These are phyloP conservation scores for Neurospora intermedia DNA, from an alignment of 495 filamentous ascomycete genomes.

Conservation along the genomic window DNA sequence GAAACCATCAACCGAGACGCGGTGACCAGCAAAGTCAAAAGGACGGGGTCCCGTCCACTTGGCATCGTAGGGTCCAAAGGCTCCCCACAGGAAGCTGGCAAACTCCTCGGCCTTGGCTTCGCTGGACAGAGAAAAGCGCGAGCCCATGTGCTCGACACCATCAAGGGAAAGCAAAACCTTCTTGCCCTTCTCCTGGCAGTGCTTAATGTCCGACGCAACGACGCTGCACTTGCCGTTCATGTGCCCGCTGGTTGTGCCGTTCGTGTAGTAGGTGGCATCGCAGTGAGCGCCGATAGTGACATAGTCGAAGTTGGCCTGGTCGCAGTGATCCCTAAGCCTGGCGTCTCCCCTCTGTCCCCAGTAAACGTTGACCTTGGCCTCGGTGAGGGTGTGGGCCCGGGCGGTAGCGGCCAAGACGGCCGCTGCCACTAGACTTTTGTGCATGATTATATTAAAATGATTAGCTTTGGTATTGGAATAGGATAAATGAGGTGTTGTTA, in stretches of 20 bases:
- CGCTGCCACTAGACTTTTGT: slow-evolving; percentile 22
- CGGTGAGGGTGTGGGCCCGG: slow-evolving; percentile 10
- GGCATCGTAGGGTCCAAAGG: slow-evolving; percentile 47
- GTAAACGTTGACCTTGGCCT: slow-evolving; percentile 22
- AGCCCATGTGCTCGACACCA: slow-evolving; percentile 23
- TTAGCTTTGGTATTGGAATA: slow-evolving; percentile 2
- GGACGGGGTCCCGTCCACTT: slow-evolving; percentile 40
- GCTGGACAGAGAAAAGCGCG: slow-evolving; percentile 37
- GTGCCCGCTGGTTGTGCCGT: slow-evolving; percentile 17
- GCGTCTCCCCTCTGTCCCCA: slow-evolving; percentile 25
- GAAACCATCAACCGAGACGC: slow-evolving; percentile 50
- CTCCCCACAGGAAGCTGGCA: slow-evolving; percentile 53
- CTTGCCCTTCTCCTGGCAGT: slow-evolving; percentile 52
- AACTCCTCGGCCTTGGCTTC: slow-evolving; percentile 41
- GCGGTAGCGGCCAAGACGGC: slow-evolving; percentile 23
- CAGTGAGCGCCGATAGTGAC: slow-evolving; percentile 31
- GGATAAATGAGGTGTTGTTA: slow-evolving; percentile 10
- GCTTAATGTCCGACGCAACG: slow-evolving; percentile 43
- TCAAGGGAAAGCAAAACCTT: slow-evolving; percentile 57
- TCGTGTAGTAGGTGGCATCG: slow-evolving; percentile 17
- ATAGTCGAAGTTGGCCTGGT: slow-evolving; percentile 24
- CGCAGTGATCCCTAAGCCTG: slow-evolving; percentile 21
- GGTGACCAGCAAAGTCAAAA: slow-evolving; percentile 38
- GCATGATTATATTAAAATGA: neutral
- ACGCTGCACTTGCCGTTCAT: slow-evolving; percentile 31